Evolutionary conservation across 495 filamentous ascomycete genomes (phyloP), one percentile per base, ranked within the genome.

Genomic region (Massariosphaeria phaeospora): DNA sequence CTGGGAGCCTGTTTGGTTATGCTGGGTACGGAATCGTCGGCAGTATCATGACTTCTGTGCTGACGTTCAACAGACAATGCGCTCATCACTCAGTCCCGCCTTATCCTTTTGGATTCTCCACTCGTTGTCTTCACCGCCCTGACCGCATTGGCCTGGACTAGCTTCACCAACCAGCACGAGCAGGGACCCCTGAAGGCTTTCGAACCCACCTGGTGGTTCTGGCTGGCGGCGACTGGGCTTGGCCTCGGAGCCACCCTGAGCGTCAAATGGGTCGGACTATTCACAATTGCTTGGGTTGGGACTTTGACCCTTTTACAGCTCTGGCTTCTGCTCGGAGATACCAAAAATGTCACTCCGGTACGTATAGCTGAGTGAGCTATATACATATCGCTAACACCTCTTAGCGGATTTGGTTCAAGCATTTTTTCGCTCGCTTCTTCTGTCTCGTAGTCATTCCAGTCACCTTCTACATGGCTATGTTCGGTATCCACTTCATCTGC

Each of bases 261-360:
- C 71, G 88, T 96, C 52, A 98, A 98, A 76, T 98, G 93, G 93
- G 93, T 98, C 66, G 93, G 93, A 29, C 76, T 98, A 39, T 97
- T 97, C 75, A 98, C 93, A 38, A 96, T 96, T 69, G 93, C 91
- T 18, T 98, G 93, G 93, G 90, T 98, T 66, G 93, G 93, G 41
- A 82, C 78, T 66, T 79, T 98, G 72, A 98, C 93, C 15, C 68
- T 89, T 39, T 73, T 97, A 15, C 93, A 98, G 72, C 75, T 98
- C 25, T 98, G 93, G 93, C 82, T 95, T 55, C 71, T 98, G 36
- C 83, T 96, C 33, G 93, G 91, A 45, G 94, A 97, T 67, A 75
- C 81, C 29, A 89, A 81, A 68, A 87, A 80, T 41, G 88, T 97
- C 25, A 87, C 88, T 48, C 78, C 88, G 27, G 82, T 82, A 72